Evolutionary conservation across 2,329 filamentous ascomycete genomes (phyloP).

Genomic region (Delphinella strobiligena): DNA sequence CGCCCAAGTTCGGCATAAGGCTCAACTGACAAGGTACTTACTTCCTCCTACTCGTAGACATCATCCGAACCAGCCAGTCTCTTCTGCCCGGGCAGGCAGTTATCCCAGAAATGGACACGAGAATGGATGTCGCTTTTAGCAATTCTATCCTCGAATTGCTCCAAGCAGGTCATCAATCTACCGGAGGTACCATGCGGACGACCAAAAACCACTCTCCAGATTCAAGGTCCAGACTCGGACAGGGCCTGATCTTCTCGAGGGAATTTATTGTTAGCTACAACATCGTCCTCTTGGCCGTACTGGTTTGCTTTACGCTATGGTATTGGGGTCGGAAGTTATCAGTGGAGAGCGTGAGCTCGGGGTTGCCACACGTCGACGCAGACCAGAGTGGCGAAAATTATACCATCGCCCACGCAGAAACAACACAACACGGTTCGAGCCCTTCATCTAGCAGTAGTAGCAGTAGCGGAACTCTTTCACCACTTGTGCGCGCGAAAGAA

Average conservation of each 20-base stretch:
- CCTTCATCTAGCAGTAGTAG: slow-evolving; percentile 1
- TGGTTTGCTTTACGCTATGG: slow-evolving; percentile 25
- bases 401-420: slow-evolving; percentile 1
- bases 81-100: no score
- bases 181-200: no score
- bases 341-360: slow-evolving; percentile 12
- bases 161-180: no score
- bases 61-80: no score
- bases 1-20: no score
- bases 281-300: slow-evolving; percentile 22
- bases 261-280: slow-evolving; percentile 29
- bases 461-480: background rate
- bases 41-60: no score
- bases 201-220: no score
- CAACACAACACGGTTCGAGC: slow-evolving; percentile 2
- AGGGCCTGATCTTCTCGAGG: slow-evolving; percentile 26
- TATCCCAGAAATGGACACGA: no score
- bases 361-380: background rate
- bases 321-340: slow-evolving; percentile 24
- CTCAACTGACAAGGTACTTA: no score
- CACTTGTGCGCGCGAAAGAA: slow-evolving; percentile 4
- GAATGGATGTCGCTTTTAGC: no score
- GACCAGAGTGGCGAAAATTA: background rate
- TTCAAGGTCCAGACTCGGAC: no score
- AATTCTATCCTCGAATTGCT: no score